A percentile compares a stretch with the other conserved stretches of the same genome.
phyloP scores from a whole-genome alignment of 2,329 filamentous ascomycete species.

The Neoscytalidium dimidiatum region DNA sequence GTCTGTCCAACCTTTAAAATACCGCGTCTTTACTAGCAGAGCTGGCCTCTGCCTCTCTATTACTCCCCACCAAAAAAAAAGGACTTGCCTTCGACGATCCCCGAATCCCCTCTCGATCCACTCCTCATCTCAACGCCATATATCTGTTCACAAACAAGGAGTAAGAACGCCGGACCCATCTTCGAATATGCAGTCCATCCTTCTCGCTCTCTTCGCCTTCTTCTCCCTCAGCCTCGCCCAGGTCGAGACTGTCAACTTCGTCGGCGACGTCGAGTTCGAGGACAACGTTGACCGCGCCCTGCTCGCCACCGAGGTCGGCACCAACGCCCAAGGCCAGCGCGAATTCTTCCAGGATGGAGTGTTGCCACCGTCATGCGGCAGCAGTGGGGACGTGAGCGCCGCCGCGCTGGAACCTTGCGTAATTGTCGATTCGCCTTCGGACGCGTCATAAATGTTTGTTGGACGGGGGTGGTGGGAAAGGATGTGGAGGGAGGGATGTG shows the following conservation, averaged over 20 bases:
- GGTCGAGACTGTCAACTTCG: neutral
- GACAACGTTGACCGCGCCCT: neutral
- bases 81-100: neutral
- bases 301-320: neutral
- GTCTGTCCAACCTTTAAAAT: neutral
- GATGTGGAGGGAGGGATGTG: too few species aligned
- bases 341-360: neutral
- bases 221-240: neutral
- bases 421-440: too few species aligned
- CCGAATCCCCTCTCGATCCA: neutral
- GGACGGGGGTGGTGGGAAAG: too few species aligned
- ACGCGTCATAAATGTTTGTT: too few species aligned
- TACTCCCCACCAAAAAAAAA: neutral
- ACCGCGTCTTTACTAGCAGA: neutral
- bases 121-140: too few species aligned
- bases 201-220: neutral
- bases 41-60: neutral
- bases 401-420: too few species aligned
- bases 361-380: neutral
- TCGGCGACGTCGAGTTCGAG: neutral
- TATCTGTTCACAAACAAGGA: too few species aligned
- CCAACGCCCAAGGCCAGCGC: neutral
- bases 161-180: too few species aligned
- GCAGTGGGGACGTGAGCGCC: too few species aligned
- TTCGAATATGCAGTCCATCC: neutral